Evolutionary conservation across 2,329 filamentous ascomycete genomes (phyloP).

Genomic region (Aspergillus pseudoterreus): DNA sequence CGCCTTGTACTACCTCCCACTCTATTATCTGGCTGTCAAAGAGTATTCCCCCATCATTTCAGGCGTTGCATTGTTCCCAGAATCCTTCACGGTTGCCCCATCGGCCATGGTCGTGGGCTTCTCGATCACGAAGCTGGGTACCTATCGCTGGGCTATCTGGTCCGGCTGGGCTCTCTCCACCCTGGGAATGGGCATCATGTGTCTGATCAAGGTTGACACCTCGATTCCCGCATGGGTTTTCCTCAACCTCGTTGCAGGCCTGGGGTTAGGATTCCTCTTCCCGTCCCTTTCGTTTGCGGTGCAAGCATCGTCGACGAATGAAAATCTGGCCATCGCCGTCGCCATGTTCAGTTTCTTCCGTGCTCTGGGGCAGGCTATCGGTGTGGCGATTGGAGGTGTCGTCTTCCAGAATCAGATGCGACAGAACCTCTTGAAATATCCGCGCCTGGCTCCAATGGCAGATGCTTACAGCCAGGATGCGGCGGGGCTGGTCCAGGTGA

Average conservation of each 20-base stretch:
- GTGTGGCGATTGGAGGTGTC: constrained; percentile 64
- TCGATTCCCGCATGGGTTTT: constrained; percentile 56
- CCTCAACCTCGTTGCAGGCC: constrained; percentile 56
- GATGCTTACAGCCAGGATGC: constrained; percentile 54
- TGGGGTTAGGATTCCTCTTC: constrained; percentile 64
- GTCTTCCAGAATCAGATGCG: constrained; percentile 66
- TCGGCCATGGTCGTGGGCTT: constrained; percentile 49
- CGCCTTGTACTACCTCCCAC: constrained; percentile 52
- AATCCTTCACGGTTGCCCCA: constrained; percentile 60
- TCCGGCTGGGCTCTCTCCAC: constrained; percentile 56
- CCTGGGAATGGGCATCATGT: constrained; percentile 53
- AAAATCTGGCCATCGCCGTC: constrained; percentile 58
- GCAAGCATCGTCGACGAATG: constrained; percentile 57
- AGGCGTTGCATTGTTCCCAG: constrained; percentile 56
- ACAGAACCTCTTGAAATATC: constrained; percentile 47
- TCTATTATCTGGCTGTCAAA: constrained; percentile 44
- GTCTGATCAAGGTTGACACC: constrained; percentile 40
- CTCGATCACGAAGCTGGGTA: constrained; percentile 51
- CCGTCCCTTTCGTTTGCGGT: constrained; percentile 61
- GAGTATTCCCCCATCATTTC: constrained; percentile 50
- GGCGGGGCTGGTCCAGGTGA: constrained; percentile 56
- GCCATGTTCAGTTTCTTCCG: constrained; percentile 67
- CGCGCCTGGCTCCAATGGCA: constrained; percentile 48
- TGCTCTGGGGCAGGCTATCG: constrained; percentile 61
- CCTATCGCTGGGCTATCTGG: constrained; percentile 59